A percentile compares a stretch with the other conserved stretches of the same genome.
Evolutionary conservation across 495 filamentous ascomycete species (phyloP).

Genomic region (Aspergillus conjunctus): DNA sequence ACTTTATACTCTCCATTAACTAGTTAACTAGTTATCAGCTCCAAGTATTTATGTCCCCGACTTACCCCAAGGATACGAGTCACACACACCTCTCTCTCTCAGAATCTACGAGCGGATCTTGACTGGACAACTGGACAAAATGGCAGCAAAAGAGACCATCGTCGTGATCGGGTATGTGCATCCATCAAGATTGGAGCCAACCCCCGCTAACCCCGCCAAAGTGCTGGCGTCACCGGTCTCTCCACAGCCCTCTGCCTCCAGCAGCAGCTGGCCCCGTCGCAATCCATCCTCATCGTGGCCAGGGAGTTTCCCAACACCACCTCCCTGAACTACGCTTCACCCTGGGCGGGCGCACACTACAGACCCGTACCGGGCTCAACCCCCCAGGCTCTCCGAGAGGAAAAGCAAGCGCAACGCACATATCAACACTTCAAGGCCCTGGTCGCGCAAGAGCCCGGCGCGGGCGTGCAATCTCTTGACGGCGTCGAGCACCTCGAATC

Average conservation of each 20-base stretch:
- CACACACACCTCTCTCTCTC: not conserved
- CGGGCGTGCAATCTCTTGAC: conserved; percentile 55
- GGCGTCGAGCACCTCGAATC: conserved; percentile 63
- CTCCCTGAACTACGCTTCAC: conserved; percentile 64
- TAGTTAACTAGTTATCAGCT: too few relatives aligned
- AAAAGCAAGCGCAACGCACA: conserved; percentile 52
- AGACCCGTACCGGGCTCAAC: conserved; percentile 54
- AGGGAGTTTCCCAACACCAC: conserved; percentile 55
- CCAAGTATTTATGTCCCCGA: too few relatives aligned
- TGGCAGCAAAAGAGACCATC: conserved; percentile 40
- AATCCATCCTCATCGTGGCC: conserved; percentile 56
- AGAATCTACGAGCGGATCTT: not conserved
- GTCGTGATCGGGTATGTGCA: conserved; percentile 47
- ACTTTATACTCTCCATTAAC: too few relatives aligned
- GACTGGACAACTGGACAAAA: too few relatives aligned
- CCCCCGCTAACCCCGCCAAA: not conserved
- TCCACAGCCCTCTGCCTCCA: conserved; percentile 55
- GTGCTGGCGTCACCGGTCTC: conserved; percentile 62
- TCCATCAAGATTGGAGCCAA: not conserved
- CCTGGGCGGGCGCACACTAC: conserved; percentile 68
- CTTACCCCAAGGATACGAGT: too few relatives aligned
- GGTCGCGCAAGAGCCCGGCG: conserved; percentile 39
- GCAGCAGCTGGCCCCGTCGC: conserved; percentile 34
- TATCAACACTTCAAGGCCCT: conserved; percentile 52
- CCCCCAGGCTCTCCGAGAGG: conserved; percentile 46